These are phyloP conservation scores for Cercophora samala DNA, from an alignment of 495 filamentous ascomycete species.

Conservation along the genomic window DNA sequence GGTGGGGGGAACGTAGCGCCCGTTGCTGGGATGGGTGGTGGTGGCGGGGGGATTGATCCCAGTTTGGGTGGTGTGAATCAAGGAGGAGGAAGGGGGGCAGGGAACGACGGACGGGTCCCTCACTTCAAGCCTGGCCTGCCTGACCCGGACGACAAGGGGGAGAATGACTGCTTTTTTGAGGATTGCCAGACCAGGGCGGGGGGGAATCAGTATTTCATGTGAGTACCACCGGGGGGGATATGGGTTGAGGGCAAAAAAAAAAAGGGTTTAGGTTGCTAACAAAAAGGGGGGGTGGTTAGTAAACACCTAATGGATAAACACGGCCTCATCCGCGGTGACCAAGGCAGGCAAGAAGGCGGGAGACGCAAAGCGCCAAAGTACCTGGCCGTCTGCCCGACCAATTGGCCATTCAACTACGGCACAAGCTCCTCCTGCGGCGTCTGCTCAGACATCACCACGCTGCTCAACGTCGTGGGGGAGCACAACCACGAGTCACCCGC, in stretches of 20 bases:
- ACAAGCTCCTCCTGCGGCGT: slow-evolving; percentile 2
- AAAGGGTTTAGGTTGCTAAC: no score
- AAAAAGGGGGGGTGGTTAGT: neutral
- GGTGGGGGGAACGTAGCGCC: neutral
- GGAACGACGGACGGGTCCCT: slow-evolving; percentile 1
- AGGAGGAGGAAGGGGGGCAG: neutral
- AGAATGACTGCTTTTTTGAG: slow-evolving; percentile 18
- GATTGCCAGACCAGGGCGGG: slow-evolving; percentile 8
- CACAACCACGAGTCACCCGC: slow-evolving; percentile 11
- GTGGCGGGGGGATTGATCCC: no score
- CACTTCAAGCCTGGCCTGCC: slow-evolving; percentile 7
- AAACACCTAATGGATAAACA: slow-evolving; percentile 16
- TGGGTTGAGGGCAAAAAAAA: neutral
- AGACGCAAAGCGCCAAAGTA: slow-evolving; percentile 14
- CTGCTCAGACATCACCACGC: slow-evolving; percentile 8
- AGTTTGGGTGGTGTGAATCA: neutral
- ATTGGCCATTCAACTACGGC: slow-evolving; percentile 17
- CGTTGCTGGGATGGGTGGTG: neutral
- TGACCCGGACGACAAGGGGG: slow-evolving; percentile 8
- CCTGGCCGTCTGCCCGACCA: slow-evolving; percentile 16
- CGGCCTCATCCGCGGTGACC: slow-evolving; percentile 13
- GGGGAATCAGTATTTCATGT: slow-evolving; percentile 11
- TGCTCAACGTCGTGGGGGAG: slow-evolving; percentile 9
- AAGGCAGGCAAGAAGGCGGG: slow-evolving; percentile 13
- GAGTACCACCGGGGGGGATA: neutral